These are phyloP conservation scores for Galerina sulciceps DNA, from an alignment of 768 basidiomycete genomes.

Conservation along the genomic window DNA sequence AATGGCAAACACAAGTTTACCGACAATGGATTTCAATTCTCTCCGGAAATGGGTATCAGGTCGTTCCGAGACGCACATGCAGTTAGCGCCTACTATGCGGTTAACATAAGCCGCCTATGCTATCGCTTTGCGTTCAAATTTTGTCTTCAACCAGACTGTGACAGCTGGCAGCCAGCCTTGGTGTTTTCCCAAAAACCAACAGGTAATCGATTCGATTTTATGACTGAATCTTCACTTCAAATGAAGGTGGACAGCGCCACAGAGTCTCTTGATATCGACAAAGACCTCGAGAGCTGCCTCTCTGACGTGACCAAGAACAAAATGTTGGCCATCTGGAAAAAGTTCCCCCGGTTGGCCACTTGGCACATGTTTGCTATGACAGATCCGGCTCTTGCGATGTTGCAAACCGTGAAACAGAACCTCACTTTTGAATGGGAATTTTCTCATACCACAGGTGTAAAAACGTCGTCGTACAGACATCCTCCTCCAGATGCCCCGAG, in stretches of 20 bases:
- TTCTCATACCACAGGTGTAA: not conserved
- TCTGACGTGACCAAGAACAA: not conserved
- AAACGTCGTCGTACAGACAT: not conserved
- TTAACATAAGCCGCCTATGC: not conserved
- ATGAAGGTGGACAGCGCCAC: not conserved
- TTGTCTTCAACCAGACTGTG: not conserved
- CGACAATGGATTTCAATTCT: not conserved
- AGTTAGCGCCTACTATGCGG: not conserved
- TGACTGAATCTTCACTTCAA: not conserved
- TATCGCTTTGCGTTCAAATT: not conserved
- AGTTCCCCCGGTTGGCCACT: not conserved
- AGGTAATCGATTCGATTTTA: not conserved
- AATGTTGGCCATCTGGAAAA: not conserved
- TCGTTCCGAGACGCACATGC: not conserved
- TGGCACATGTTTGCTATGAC: constrained; percentile 1
- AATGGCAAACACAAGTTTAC: not conserved
- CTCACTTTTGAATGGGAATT: not conserved
- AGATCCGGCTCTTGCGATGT: not conserved
- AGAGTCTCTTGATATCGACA: not conserved
- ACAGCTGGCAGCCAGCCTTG: not conserved
- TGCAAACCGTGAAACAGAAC: not conserved
- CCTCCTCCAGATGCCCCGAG: not conserved
- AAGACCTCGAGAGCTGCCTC: not conserved
- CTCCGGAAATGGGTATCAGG: no score
- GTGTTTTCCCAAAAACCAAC: not conserved